Evolutionary conservation across 495 filamentous ascomycete species (phyloP).

Genomic region (Lineolata rhizophorae): DNA sequence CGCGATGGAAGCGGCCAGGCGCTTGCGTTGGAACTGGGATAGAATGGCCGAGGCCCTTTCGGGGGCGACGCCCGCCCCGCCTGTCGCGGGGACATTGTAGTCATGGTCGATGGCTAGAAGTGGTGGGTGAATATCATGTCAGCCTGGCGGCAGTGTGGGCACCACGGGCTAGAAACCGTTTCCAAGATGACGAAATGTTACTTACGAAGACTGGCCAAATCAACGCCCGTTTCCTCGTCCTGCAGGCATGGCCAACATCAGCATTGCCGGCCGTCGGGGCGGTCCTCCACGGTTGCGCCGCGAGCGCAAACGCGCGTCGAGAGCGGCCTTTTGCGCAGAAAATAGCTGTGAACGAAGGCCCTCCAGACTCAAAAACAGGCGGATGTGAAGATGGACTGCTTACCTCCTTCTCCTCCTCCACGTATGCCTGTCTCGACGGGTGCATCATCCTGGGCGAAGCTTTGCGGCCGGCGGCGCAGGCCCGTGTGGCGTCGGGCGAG

Average conservation of each 20-base stretch:
- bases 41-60: slow-evolving; percentile 78
- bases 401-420: slow-evolving; percentile 62
- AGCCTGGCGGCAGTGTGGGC: not conserved
- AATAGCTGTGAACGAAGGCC: too few relatives aligned
- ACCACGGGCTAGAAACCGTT: not conserved
- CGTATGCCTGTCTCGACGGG: slow-evolving; percentile 83
- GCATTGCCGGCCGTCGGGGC: slow-evolving; percentile 21
- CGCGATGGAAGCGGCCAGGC: slow-evolving; percentile 69
- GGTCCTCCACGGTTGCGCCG: slow-evolving; percentile 2
- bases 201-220: slow-evolving; percentile 62
- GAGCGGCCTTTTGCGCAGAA: too few relatives aligned
- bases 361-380: too few relatives aligned
- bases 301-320: slow-evolving; percentile 44
- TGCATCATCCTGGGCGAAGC: slow-evolving; percentile 67
- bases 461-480: too few relatives aligned
- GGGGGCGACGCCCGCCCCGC: slow-evolving; percentile 51
- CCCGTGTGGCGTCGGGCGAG: not conserved
- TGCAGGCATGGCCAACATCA: too few relatives aligned
- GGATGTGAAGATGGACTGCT: too few relatives aligned
- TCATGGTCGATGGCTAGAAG: slow-evolving; percentile 56
- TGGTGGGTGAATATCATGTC: slow-evolving; percentile 1
- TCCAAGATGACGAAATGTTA: slow-evolving; percentile 3
- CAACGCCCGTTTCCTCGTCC: slow-evolving; percentile 27
- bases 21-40: slow-evolving; percentile 74
- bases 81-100: slow-evolving; percentile 57